These are phyloP conservation scores for Didymella segeticola DNA, from an alignment of 2,329 filamentous ascomycete genomes.

Conservation along the genomic window DNA sequence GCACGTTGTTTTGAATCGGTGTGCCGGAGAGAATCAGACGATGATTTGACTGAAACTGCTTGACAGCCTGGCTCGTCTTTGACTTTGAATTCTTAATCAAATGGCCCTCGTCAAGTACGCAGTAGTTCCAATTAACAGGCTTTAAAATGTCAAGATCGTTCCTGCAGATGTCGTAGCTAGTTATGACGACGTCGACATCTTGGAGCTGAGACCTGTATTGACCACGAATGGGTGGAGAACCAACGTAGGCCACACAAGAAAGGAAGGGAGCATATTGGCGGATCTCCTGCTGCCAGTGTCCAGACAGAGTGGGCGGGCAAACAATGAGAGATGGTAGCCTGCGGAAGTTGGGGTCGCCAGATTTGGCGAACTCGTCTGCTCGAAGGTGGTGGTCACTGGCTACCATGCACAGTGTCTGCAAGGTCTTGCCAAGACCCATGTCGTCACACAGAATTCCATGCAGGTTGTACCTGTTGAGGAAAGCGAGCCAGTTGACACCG, in stretches of 20 bases:
- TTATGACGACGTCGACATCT: slow-evolving; percentile 90
- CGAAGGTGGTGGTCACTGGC: slow-evolving; percentile 96
- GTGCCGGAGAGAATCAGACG: slow-evolving; percentile 95
- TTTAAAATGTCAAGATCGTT: slow-evolving; percentile 89
- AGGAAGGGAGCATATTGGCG: slow-evolving; percentile 95
- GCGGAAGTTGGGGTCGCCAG: slow-evolving; percentile 76
- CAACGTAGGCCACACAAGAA: slow-evolving; percentile 87
- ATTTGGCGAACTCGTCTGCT: slow-evolving; percentile 87
- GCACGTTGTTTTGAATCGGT: slow-evolving; percentile 95
- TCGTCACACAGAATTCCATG: slow-evolving; percentile 99
- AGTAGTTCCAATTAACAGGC: slow-evolving; percentile 93
- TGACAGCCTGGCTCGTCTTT: slow-evolving; percentile 93
- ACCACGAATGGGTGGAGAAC: slow-evolving; percentile 80
- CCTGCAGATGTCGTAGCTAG: slow-evolving; percentile 96
- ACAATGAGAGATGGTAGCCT: slow-evolving; percentile 90
- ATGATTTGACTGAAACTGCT: slow-evolving; percentile 88
- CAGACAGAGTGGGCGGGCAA: slow-evolving; percentile 93
- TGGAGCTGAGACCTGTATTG: slow-evolving; percentile 72
- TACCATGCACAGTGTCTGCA: slow-evolving; percentile 97
- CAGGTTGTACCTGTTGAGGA: slow-evolving; percentile 96
- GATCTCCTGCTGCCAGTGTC: slow-evolving; percentile 98
- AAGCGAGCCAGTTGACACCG: slow-evolving; percentile 97
- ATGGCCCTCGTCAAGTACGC: slow-evolving; percentile 95
- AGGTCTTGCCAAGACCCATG: slow-evolving; percentile 97
- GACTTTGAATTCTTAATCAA: slow-evolving; percentile 98